A percentile compares a stretch with the other conserved stretches of the same genome.
phyloP scores from a whole-genome alignment of 805 yeast genomes.

The Candida cerambycidarum region DNA sequence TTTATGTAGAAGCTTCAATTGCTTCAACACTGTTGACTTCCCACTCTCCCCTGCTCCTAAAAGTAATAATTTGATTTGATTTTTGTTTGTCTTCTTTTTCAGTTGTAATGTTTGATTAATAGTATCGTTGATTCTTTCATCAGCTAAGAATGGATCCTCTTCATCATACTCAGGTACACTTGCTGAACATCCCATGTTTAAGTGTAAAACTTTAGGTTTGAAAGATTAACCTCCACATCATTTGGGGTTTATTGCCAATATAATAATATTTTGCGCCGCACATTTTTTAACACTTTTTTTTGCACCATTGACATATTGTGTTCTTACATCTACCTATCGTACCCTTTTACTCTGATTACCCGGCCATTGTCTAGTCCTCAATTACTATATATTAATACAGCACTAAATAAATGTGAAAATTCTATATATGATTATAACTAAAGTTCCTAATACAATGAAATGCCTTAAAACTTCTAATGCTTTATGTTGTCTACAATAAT shows the following conservation, averaged over 20 bases:
- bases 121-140: constrained; percentile 55
- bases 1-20: constrained; percentile 80
- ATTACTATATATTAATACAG: neutral
- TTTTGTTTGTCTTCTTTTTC: constrained; percentile 51
- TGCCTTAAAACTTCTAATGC: constrained; percentile 21
- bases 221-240: no score
- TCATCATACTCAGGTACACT: constrained; percentile 47
- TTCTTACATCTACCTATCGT: no score
- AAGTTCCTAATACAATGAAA: constrained; percentile 16
- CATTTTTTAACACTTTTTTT: constrained; percentile 5
- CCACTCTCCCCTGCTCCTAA: constrained; percentile 96
- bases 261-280: constrained; percentile 4
- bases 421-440: constrained; percentile 22
- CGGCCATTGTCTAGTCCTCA: neutral
- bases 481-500: constrained; percentile 5
- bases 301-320: no score
- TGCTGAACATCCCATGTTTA: constrained; percentile 66
- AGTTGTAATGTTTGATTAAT: constrained; percentile 62
- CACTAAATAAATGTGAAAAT: constrained; percentile 4
- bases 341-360: no score
- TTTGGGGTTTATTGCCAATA: no score
- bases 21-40: constrained; percentile 88
- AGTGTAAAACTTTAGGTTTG: no score
- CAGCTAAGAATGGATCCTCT: constrained; percentile 53
- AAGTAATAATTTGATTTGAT: constrained; percentile 69